These are phyloP conservation scores for Ambrosiella beaveri DNA, from an alignment of 2,329 filamentous ascomycete genomes.

Conservation along the genomic window DNA sequence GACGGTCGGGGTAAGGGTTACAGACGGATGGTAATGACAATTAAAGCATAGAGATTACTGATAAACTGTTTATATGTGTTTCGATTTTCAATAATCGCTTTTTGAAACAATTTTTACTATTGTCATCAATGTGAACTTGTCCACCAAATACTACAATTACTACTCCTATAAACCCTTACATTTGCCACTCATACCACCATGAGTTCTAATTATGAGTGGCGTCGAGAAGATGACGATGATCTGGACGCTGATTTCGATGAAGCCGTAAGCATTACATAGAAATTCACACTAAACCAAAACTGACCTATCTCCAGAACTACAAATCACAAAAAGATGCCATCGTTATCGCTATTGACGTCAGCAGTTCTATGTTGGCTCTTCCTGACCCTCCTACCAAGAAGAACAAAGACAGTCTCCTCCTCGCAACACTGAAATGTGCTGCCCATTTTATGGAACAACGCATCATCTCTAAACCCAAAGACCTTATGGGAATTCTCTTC, in stretches of 20 bases:
- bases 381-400: slow-evolving; percentile 59
- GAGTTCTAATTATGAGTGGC: not conserved
- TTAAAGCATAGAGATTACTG: not conserved
- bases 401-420: slow-evolving; percentile 58
- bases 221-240: not conserved
- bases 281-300: not conserved
- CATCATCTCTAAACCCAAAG: slow-evolving; percentile 88
- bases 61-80: not conserved
- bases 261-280: slow-evolving; percentile 15
- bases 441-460: slow-evolving; percentile 95
- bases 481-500: slow-evolving; percentile 90
- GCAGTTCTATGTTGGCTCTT: slow-evolving; percentile 61
- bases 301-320: slow-evolving; percentile 44
- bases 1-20: not conserved
- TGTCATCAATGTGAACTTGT: not conserved
- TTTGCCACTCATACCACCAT: no score
- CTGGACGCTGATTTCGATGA: slow-evolving; percentile 40
- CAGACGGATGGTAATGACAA: not conserved
- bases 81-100: not conserved
- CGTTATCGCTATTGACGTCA: slow-evolving; percentile 89
- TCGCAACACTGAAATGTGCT: slow-evolving; percentile 81
- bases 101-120: not conserved
- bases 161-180: no score
- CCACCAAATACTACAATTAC: no score
- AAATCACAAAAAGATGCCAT: slow-evolving; percentile 92